Percentiles rank a stretch among this genome's conserved stretches.
phyloP scores from a whole-genome alignment of 1,284 basidiomycete species.

The Marasmius fiardii region DNA sequence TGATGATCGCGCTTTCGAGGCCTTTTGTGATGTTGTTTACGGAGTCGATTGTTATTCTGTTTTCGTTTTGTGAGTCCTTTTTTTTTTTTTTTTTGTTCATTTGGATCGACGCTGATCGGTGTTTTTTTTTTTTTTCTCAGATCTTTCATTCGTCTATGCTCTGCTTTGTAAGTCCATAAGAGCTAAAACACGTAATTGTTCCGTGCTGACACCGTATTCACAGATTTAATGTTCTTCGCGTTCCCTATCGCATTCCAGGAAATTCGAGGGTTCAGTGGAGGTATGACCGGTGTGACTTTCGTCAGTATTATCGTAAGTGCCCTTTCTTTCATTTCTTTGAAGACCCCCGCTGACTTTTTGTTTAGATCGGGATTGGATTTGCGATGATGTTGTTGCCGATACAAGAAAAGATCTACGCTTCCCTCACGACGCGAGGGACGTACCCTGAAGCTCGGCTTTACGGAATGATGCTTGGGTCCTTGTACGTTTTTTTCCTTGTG shows the following conservation, averaged over 20 bases:
- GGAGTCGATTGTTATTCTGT: constrained; percentile 39
- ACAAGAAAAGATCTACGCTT: constrained; percentile 31
- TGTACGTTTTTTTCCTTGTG: constrained; percentile 32
- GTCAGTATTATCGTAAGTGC: constrained; percentile 42
- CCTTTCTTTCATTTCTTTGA: neutral
- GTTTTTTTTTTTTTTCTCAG: too few relatives aligned
- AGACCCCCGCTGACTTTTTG: constrained; percentile 2
- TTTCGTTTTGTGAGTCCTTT: constrained; percentile 36
- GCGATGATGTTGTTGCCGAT: constrained; percentile 29
- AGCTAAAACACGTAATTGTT: constrained; percentile 8
- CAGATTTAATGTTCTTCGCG: constrained; percentile 38
- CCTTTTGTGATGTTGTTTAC: constrained; percentile 41
- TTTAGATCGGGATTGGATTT: constrained; percentile 33
- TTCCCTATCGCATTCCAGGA: constrained; percentile 37
- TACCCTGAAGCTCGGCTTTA: constrained; percentile 52
- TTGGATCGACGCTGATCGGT: neutral
- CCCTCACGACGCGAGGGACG: constrained; percentile 33
- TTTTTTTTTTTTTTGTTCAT: neutral
- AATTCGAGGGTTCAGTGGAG: constrained; percentile 38
- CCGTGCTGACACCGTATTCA: constrained; percentile 17
- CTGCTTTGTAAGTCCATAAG: constrained; percentile 27
- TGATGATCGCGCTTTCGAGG: constrained; percentile 33
- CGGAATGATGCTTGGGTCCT: constrained; percentile 44
- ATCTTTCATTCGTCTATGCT: constrained; percentile 39
- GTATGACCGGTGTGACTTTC: constrained; percentile 46